Evolutionary conservation across 371 early-diverging fungal genomes (phyloP), one percentile per base, ranked within the genome.

Genomic region (Mortierella sp.): DNA sequence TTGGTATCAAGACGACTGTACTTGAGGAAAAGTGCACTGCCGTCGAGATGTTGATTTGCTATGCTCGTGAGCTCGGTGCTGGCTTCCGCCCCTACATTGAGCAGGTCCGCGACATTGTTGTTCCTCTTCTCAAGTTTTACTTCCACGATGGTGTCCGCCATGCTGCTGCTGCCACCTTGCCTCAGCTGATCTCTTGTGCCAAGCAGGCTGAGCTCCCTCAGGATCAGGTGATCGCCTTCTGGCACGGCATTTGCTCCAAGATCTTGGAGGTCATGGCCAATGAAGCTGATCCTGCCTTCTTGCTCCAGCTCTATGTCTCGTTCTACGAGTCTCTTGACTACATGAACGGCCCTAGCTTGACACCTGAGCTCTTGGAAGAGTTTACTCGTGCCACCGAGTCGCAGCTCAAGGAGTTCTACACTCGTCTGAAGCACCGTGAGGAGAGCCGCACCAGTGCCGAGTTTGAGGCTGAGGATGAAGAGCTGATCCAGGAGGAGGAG

Each of bases 1-100:
- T 99, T 66, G 98, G 96, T 60, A 96, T 99, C 87, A 93, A 93
- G 83, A 98, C 99, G 19, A 89, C 96, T 16, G 89, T 92, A 14
- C 83, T 99, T 64, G 99, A 99, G 80, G 98, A 98, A 70, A 99
- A 98, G 83, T 93, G 93, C 82, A 95, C 96, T 23, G 98, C 99
- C 26, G 93, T 98, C 26, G 98, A 98, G 81, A 98, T 98, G 98
- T 84, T 99, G 62, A 89, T 93, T 43, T 95, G 94, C 76, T 99
- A 98, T 75, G 97, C 97, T 18, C 87, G 93, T 60, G 95, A 96
- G 72, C 88, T 99, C 55, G 95, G 95, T 52, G 88, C 92, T 30
- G 93, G 92, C 25, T 99, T 98, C 86, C 85, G 89, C 50, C 90
- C 93, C 7, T 97, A 94, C 77, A 96, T 94, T 21, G 86, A 87